A percentile compares a stretch with the other conserved stretches of the same genome.
Evolutionary conservation across 2,329 filamentous ascomycete species (phyloP).

Genomic region (Pseudogymnoascus sp.): DNA sequence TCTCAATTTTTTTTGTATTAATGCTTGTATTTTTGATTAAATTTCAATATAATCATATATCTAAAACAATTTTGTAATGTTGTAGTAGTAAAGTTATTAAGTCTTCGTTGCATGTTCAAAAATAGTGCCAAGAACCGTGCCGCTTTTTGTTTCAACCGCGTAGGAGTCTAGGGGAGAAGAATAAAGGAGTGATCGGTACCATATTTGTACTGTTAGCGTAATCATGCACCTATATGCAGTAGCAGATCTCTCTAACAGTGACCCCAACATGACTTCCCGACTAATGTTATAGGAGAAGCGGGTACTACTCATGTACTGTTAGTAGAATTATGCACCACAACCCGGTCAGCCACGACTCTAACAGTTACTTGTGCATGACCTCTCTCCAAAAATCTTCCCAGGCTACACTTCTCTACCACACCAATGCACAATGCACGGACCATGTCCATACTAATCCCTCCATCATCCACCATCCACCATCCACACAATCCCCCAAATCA

Average conservation of each 20-base stretch:
- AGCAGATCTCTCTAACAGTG: background rate
- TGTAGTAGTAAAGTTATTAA: no score
- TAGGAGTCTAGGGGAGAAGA: no score
- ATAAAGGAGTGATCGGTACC: background rate
- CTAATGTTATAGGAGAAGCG: background rate
- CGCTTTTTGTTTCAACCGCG: no score
- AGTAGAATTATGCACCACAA: background rate
- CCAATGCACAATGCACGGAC: background rate
- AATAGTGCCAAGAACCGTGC: no score
- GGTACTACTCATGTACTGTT: background rate
- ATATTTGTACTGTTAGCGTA: background rate
- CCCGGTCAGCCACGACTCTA: background rate
- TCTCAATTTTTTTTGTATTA: no score
- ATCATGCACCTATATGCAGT: background rate
- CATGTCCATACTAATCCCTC: background rate
- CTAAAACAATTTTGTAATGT: no score
- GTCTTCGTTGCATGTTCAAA: no score
- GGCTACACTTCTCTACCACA: background rate
- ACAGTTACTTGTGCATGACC: background rate
- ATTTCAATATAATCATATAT: no score
- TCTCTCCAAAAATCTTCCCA: background rate
- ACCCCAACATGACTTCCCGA: background rate
- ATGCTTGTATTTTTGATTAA: no score
- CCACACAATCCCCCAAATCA: background rate
- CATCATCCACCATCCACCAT: background rate